A percentile compares a stretch with the other conserved stretches of the same genome.
Conservation (phyloP, 2,329 filamentous ascomycete genomes). For the Nothophoma quercina region DNA sequence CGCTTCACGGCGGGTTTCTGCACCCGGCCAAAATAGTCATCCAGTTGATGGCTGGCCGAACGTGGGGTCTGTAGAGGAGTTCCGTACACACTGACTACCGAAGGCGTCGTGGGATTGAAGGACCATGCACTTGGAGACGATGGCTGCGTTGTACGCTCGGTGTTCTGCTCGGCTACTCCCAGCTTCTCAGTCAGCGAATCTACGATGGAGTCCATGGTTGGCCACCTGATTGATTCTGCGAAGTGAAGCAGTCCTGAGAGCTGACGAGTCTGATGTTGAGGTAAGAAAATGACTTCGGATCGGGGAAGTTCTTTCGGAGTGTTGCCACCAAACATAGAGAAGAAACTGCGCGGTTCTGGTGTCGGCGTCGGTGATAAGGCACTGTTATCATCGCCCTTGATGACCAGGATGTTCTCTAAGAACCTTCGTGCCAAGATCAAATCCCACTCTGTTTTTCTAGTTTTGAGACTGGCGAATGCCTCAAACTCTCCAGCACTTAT, state of each 20-base stretch:
- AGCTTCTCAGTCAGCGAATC: conserved; percentile 49
- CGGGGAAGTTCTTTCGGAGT: conserved; percentile 28
- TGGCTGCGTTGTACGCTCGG: conserved; percentile 23
- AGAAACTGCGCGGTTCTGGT: conserved; percentile 36
- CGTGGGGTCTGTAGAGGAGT: conserved; percentile 50
- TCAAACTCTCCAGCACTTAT: conserved; percentile 55
- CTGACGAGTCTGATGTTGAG: conserved; percentile 50
- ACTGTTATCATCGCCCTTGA: conserved; percentile 33
- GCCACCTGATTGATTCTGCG: conserved; percentile 60
- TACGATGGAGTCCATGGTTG: conserved; percentile 51
- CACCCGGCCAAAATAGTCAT: conserved; percentile 47
- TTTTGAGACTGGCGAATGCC: conserved; percentile 56
- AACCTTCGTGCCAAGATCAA: conserved; percentile 62
- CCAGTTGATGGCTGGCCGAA: conserved; percentile 32
- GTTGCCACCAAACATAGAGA: conserved; percentile 38
- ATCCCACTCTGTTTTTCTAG: conserved; percentile 65
- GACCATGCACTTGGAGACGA: conserved; percentile 32
- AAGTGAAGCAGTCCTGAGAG: conserved; percentile 61
- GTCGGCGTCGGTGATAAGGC: conserved; percentile 20
- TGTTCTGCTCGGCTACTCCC: conserved; percentile 24
- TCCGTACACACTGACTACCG: conserved; percentile 46
- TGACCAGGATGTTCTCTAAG: conserved; percentile 59
- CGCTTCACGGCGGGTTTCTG: conserved; percentile 34
- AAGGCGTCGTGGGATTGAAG: conserved; percentile 36
- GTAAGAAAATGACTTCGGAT: conserved; percentile 42